Evolutionary conservation across 345 rosid species (phyloP).

Genomic region (Salix exigua): DNA sequence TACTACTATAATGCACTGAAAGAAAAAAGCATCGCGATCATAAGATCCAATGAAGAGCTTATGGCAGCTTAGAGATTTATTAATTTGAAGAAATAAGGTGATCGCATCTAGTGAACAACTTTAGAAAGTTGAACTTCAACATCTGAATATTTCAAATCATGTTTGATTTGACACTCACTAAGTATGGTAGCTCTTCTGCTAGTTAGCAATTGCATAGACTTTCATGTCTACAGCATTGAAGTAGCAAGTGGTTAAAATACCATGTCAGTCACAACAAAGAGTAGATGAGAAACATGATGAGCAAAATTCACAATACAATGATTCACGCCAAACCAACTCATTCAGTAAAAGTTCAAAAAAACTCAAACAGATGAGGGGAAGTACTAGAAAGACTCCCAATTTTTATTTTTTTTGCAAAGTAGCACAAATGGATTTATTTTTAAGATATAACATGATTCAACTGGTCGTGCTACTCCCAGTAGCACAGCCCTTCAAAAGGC

Average conservation of each 20-base stretch:
- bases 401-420: no score
- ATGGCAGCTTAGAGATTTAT: not conserved
- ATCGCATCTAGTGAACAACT: not conserved
- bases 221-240: not conserved
- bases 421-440: no score
- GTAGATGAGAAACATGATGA: not conserved
- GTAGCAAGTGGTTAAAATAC: not conserved
- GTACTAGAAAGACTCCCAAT: not conserved
- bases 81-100: not conserved
- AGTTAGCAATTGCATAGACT: not conserved
- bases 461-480: no score
- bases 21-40: not conserved
- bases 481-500: no score
- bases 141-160: not conserved
- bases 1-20: not conserved
- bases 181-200: not conserved
- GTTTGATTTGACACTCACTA: not conserved
- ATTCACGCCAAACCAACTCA: not conserved
- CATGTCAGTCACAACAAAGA: not conserved
- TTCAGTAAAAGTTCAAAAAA: not conserved
- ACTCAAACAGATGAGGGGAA: not conserved
- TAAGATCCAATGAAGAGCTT: not conserved
- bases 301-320: not conserved
- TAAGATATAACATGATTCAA: no score
- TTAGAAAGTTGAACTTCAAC: not conserved